These are phyloP conservation scores for Chromera velia DNA, from an alignment of 73 alveolate species.

Conservation along the genomic window DNA sequence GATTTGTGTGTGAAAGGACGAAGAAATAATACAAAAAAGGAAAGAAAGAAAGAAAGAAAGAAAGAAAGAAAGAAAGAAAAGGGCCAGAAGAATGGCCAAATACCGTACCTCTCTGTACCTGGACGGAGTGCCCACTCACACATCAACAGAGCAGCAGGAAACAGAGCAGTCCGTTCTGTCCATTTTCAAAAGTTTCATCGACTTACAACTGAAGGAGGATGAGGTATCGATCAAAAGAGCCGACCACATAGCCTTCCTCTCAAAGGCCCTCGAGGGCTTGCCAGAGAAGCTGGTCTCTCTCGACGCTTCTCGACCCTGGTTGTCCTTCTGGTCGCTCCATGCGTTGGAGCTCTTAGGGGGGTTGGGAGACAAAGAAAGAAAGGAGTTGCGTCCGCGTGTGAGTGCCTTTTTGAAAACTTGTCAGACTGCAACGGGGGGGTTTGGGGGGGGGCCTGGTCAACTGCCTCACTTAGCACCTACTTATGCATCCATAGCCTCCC, in stretches of 20 bases:
- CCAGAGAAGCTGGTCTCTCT: not conserved
- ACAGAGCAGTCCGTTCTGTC: not conserved
- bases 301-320: conserved; percentile 59
- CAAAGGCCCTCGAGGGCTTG: not conserved
- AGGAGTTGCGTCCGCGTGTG: conserved; percentile 7
- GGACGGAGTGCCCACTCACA: not conserved
- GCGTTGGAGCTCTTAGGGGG: conserved; percentile 50
- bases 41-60: too few relatives aligned
- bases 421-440: conserved; percentile 66
- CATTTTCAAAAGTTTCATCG: not conserved
- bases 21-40: too few relatives aligned
- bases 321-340: conserved; percentile 59
- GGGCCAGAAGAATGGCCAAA: too few relatives aligned
- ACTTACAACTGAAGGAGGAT: not conserved
- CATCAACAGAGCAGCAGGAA: not conserved
- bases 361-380: not conserved
- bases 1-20: too few relatives aligned
- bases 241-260: not conserved
- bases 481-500: conserved; percentile 65
- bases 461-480: conserved; percentile 71
- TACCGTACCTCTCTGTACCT: too few relatives aligned
- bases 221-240: not conserved
- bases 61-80: too few relatives aligned
- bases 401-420: conserved; percentile 29
- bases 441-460: conserved; percentile 73